Evolutionary conservation across 495 filamentous ascomycete genomes (phyloP), one percentile per base, ranked within the genome.

Genomic region (Corynascus novoguineensis): DNA sequence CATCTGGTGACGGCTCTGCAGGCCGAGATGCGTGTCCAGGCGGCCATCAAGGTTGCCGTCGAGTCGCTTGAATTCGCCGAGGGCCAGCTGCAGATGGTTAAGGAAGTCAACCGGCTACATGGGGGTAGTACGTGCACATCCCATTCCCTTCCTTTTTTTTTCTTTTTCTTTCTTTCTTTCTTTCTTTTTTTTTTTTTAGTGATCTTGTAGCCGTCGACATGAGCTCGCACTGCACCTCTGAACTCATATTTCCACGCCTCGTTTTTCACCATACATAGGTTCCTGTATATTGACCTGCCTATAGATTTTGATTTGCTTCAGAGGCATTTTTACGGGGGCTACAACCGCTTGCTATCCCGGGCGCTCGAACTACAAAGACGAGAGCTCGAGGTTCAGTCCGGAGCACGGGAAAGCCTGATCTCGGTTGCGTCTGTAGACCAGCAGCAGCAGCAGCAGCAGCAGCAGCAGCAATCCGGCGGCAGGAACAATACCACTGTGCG

Each of bases 21-120:
- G 0, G 64, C 67, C 24, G 67, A 70, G 48, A 64, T 68, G 60
- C 65, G 67, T 8, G 67, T 70, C 21, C 67, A 70, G 22, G 59
- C 65, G 3, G 67, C 67, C 17, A 68, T 70, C 27, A 63, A 66
- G 15, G 65, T 70, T 9, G 67, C 67, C 28, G 54, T 70, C 5
- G 67, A 70, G 44, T 63, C 67, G 0, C 58, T 70, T 1, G 67
- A 70, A 45, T 68, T 70, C 41, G 66, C 67, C 29, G 67, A 70
- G 14, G 52, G 61, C 12, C 67, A 70, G 38, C 47, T 70, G 9
- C 55, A 60, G 38, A 41, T 70, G 1, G 61, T 69, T 24, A 67
- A 61, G 27, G 57, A 67, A 17, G 60, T 65, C 31, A 61, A 67
- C 35, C 34, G 48, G 3, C 21, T 67, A 3, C 59, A 64, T 22